Evolutionary conservation across 768 basidiomycete genomes (phyloP).

Genomic region (Kwoniella shandongensis): DNA sequence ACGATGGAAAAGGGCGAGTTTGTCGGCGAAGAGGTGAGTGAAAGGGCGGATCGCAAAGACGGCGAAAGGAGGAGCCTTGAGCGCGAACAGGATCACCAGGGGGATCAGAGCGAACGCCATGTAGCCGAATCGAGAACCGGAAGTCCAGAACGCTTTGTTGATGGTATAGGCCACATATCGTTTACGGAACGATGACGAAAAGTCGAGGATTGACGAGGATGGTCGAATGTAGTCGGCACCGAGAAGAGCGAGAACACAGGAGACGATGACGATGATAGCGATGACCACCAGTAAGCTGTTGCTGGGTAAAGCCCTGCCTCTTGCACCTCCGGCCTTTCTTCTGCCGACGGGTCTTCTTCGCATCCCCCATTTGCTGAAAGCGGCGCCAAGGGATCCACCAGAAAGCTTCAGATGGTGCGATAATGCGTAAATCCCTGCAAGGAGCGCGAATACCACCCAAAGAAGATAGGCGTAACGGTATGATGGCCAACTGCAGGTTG

Average conservation of each 20-base stretch:
- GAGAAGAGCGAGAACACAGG: conserved; percentile 60
- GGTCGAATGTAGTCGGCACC: conserved; percentile 72
- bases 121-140: conserved; percentile 66
- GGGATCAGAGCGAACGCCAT: conserved; percentile 73
- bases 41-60: conserved; percentile 65
- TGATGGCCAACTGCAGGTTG: conserved; percentile 41
- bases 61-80: conserved; percentile 68
- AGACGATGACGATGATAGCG: conserved; percentile 56
- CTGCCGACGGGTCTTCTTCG: conserved; percentile 45
- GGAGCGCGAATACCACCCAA: conserved; percentile 45
- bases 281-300: conserved; percentile 65
- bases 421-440: conserved; percentile 45
- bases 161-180: conserved; percentile 63
- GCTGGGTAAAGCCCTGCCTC: conserved; percentile 58
- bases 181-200: conserved; percentile 48
- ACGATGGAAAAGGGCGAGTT: conserved; percentile 68
- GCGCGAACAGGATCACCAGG: conserved; percentile 66
- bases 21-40: conserved; percentile 71
- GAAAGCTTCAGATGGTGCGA: conserved; percentile 47
- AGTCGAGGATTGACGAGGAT: conserved; percentile 57
- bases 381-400: conserved; percentile 57
- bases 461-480: conserved; percentile 52
- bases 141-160: conserved; percentile 69
- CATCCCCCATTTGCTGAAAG: conserved; percentile 60
- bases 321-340: conserved; percentile 23